Evolutionary conservation across 176 grass and related monocot species (phyloP), one percentile per base, ranked within the genome.

Genomic region (Dendrocalamus sinicus): DNA sequence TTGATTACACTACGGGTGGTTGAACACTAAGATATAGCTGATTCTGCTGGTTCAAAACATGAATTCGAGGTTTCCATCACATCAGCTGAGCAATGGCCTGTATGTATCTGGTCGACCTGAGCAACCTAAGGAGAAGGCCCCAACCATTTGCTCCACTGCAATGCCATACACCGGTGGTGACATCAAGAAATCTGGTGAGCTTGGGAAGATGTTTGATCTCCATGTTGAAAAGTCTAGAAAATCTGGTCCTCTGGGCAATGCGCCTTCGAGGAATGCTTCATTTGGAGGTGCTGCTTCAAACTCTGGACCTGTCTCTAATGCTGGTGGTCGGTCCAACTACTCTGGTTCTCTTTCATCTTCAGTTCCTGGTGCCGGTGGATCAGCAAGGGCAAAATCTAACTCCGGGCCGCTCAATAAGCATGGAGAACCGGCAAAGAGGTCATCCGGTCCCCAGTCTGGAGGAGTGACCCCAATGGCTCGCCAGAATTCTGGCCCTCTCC

Each of bases 81-180:
- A 98, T 88, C 95, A 95, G 75, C 89, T 98, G 72, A 92, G 93
- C 93, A 98, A 89, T 92, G 95, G 95, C 86, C 86, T 98, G 46
- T 95, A 95, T 77, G 95, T 98, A 51, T 98, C 95, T 74, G 95
- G 95, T 45, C 89, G 93, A 62, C 93, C 93, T 61, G 95, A 98
- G 86, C 87, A 93, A 41, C 93, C 93, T 4, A 98, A 98, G 86
- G 95, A 98, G 83, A 98, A 98, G 86, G 83, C 90, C 4, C 91
- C 93, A 37, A 87, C 81, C 76, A 93, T 98, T 64, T 89, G 91
- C 87, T 95, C 93, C 50, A 84, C 81, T 22, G 93, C 88, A 2
- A 95, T 98, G 96, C 96, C 96, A 75, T 98, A 98, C 73, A 98
- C 96, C 40, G 96, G 96, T 52, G 96, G 96, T 71, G 96, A 98